These are phyloP conservation scores for Xylaria sp. DNA, from an alignment of 2,329 filamentous ascomycete genomes.

Conservation along the genomic window DNA sequence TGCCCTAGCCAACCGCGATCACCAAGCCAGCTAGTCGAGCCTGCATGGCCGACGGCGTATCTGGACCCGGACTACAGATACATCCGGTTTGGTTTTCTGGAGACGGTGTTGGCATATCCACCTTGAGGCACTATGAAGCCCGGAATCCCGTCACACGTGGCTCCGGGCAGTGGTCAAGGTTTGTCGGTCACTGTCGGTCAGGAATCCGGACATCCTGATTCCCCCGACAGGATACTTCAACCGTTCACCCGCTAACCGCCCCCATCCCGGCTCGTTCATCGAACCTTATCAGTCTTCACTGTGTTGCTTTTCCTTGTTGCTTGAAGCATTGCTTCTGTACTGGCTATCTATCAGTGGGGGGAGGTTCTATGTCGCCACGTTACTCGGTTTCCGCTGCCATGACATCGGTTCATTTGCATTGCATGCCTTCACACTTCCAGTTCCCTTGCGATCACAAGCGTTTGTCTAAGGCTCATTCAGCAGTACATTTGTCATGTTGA, in stretches of 20 bases:
- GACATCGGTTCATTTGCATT: too few relatives aligned
- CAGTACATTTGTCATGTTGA: too few relatives aligned
- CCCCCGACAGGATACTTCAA: not conserved
- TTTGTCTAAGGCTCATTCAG: too few relatives aligned
- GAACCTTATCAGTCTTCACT: not conserved
- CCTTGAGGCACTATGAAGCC: not conserved
- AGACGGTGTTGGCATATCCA: not conserved
- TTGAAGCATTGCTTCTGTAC: not conserved
- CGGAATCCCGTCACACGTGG: not conserved
- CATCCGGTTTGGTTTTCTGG: not conserved
- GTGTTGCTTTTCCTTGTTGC: not conserved
- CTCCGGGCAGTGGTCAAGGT: constrained; percentile 1
- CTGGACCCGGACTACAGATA: not conserved
- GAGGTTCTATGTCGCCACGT: too few relatives aligned
- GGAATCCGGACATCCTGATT: not conserved
- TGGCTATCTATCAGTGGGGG: too few relatives aligned
- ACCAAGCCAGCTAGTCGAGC: constrained; percentile 2
- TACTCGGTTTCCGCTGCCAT: too few relatives aligned
- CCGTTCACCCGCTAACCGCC: not conserved
- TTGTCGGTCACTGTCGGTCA: not conserved
- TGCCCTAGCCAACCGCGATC: constrained; percentile 4
- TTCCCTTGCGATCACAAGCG: too few relatives aligned
- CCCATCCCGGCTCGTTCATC: not conserved
- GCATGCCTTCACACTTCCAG: too few relatives aligned
- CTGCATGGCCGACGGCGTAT: constrained; percentile 1